phyloP scores from a whole-genome alignment of 1,284 basidiomycete genomes.

The Microbotryomycetes sp. region DNA sequence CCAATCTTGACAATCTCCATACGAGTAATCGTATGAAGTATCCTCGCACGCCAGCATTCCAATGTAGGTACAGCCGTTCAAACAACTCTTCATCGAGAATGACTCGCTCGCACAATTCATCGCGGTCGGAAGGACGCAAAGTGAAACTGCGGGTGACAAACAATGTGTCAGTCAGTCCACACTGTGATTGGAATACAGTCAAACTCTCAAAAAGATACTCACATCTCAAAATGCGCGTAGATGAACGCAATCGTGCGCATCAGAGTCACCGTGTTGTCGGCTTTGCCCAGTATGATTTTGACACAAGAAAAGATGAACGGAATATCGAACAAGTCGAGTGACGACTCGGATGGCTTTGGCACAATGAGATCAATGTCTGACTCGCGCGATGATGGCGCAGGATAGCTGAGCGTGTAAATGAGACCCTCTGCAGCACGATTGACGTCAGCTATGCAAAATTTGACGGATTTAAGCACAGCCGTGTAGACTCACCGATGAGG shows the following conservation, averaged over 20 bases:
- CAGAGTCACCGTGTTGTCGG: constrained; percentile 49
- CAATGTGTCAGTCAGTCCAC: background rate
- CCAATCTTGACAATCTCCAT: constrained; percentile 48
- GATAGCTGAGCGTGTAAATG: constrained; percentile 37
- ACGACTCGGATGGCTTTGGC: constrained; percentile 16
- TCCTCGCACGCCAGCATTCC: constrained; percentile 48
- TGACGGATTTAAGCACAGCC: too few relatives aligned
- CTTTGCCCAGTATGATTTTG: constrained; percentile 46
- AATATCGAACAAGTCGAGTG: constrained; percentile 43
- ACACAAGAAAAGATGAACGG: constrained; percentile 47
- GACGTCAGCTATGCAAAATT: too few relatives aligned
- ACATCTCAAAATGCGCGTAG: constrained; percentile 49
- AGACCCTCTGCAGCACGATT: constrained; percentile 21
- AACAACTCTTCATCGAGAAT: constrained; percentile 47
- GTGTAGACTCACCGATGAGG: constrained; percentile 31
- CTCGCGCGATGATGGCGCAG: constrained; percentile 36
- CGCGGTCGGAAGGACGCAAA: constrained; percentile 43
- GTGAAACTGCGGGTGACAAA: constrained; percentile 41
- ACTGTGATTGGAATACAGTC: background rate
- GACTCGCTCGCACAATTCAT: constrained; percentile 46
- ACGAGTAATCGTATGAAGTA: constrained; percentile 47
- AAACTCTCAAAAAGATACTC: constrained; percentile 9
- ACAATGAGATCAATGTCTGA: constrained; percentile 39
- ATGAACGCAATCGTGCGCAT: constrained; percentile 49
- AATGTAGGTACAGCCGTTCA: constrained; percentile 48